A percentile compares a stretch with the other conserved stretches of the same genome.
Conservation (phyloP, 2,329 filamentous ascomycete genomes). For the Curvularia spicifera region DNA sequence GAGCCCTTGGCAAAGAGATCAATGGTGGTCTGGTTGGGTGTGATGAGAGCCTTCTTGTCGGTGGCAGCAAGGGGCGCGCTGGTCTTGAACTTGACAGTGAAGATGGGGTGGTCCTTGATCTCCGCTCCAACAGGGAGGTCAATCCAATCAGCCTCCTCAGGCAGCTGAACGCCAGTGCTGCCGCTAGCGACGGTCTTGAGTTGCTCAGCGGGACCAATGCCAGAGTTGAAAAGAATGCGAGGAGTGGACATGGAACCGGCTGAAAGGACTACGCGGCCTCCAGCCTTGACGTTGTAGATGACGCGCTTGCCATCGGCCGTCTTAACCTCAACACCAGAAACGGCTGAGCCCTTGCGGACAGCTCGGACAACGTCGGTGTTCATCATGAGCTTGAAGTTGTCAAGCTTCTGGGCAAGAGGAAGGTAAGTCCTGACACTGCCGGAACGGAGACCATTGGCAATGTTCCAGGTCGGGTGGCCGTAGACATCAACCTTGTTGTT, state of each 20-base stretch:
- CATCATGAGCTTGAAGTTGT: constrained; percentile 71
- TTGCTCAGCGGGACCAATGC: constrained; percentile 67
- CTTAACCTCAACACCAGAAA: constrained; percentile 69
- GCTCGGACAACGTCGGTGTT: constrained; percentile 70
- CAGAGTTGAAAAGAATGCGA: constrained; percentile 71
- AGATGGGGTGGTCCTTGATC: constrained; percentile 51
- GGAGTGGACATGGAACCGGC: constrained; percentile 72
- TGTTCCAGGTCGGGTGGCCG: constrained; percentile 70
- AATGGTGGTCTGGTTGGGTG: constrained; percentile 37
- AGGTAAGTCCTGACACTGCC: constrained; percentile 75
- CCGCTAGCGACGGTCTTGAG: constrained; percentile 54
- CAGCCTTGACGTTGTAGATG: constrained; percentile 62
- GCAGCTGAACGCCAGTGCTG: constrained; percentile 50
- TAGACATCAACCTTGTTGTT: constrained; percentile 66
- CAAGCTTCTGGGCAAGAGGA: constrained; percentile 62
- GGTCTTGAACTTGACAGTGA: constrained; percentile 45
- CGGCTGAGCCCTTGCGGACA: constrained; percentile 64
- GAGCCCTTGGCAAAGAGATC: constrained; percentile 45
- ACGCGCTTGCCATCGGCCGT: constrained; percentile 48
- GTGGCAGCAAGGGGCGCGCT: constrained; percentile 28
- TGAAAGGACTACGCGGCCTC: constrained; percentile 69
- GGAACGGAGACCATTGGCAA: constrained; percentile 67
- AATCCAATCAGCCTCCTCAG: constrained; percentile 55
- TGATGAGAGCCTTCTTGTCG: constrained; percentile 32
- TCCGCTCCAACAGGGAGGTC: constrained; percentile 57